These are phyloP conservation scores for Populus pruinosa DNA, from an alignment of 345 rosid species.

Conservation along the genomic window DNA sequence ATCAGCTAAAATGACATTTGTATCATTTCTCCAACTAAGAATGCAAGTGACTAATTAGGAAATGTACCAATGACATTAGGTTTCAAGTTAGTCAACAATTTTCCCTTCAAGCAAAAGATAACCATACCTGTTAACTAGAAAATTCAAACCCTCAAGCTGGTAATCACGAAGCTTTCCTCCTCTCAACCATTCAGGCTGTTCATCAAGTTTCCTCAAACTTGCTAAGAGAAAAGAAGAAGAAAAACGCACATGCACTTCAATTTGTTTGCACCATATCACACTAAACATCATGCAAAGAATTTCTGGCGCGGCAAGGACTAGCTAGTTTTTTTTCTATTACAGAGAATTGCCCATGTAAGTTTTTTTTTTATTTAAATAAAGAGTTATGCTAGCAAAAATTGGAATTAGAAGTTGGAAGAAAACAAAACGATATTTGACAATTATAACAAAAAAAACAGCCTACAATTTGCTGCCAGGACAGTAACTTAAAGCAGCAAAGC, in stretches of 20 bases:
- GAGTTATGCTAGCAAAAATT: not conserved
- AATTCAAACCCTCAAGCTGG: conserved; percentile 96
- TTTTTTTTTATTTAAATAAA: not conserved
- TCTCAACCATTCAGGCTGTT: conserved; percentile 94
- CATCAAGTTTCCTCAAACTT: conserved; percentile 92
- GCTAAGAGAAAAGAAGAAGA: conserved; percentile 36
- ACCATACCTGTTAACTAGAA: conserved; percentile 88
- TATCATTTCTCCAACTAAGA: conserved; percentile 96
- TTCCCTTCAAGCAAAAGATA: conserved; percentile 10
- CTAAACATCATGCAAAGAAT: not conserved
- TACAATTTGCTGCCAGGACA: not conserved
- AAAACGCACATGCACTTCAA: not conserved
- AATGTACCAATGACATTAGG: not conserved
- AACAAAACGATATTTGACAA: not conserved
- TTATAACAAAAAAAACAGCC: not conserved
- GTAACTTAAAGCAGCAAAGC: not conserved
- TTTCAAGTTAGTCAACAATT: not conserved
- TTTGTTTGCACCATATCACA: not conserved
- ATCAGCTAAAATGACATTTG: conserved; percentile 99
- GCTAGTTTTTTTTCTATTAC: not conserved
- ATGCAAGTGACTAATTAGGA: conserved; percentile 13
- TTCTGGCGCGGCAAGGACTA: not conserved
- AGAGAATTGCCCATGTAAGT: not conserved
- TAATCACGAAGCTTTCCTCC: conserved; percentile 99
- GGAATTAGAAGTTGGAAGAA: not conserved